Evolutionary conservation across 352 stramenopile genomes (phyloP).

Genomic region (Blastocystis sp.): DNA sequence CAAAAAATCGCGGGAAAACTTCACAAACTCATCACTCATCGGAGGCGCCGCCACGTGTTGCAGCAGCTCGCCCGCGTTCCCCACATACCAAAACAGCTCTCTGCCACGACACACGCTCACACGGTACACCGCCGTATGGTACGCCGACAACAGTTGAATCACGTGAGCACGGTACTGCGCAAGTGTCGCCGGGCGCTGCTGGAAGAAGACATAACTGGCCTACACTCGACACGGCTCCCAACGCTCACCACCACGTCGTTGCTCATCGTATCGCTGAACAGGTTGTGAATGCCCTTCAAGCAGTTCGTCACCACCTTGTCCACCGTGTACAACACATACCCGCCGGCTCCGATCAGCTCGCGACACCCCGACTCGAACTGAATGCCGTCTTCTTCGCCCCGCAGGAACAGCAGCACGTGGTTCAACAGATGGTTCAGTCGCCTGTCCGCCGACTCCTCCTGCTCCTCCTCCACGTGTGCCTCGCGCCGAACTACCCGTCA

Average conservation of each 20-base stretch:
- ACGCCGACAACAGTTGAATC: background rate
- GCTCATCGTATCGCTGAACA: background rate
- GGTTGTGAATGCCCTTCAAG: constrained; percentile 26
- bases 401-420: background rate
- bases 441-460: background rate
- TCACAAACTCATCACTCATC: constrained; percentile 10
- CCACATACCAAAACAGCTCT: constrained; percentile 6
- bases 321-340: constrained; percentile 62
- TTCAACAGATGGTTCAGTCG: constrained; percentile 14
- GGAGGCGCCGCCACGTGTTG: background rate
- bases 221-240: background rate
- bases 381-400: constrained; percentile 8
- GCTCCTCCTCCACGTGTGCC: background rate
- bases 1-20: constrained; percentile 39
- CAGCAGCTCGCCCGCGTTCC: constrained; percentile 30
- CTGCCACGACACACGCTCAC: background rate
- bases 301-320: constrained; percentile 38
- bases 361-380: constrained; percentile 50
- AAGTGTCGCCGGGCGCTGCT: too few relatives aligned
- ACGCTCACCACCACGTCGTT: constrained; percentile 7
- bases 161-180: constrained; percentile 7
- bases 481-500: constrained; percentile 11
- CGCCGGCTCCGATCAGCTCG: constrained; percentile 19
- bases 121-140: background rate
- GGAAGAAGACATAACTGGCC: constrained; percentile 9